A percentile compares a stretch with the other conserved stretches of the same genome.
These are phyloP conservation scores for Pulicaria dysenterica DNA, from an alignment of 129 eudicot species.

Conservation along the genomic window DNA sequence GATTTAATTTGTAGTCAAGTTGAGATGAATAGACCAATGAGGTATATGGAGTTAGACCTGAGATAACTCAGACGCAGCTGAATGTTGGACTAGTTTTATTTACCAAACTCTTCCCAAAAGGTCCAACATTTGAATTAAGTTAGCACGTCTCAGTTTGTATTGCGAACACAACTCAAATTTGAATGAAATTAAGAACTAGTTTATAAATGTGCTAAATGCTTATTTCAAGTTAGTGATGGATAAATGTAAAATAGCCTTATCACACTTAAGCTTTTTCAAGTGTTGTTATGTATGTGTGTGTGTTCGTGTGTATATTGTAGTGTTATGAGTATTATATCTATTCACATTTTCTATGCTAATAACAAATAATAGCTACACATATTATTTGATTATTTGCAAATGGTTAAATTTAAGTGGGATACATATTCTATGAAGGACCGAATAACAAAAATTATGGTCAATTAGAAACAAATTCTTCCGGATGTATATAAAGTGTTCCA, in stretches of 20 bases:
- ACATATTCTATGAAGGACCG: background rate
- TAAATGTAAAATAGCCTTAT: background rate
- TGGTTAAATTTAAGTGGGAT: constrained; percentile 8
- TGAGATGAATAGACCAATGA: background rate
- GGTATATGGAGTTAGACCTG: constrained; percentile 3
- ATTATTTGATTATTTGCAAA: constrained; percentile 5
- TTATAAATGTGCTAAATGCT: constrained; percentile 4
- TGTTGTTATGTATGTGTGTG: constrained; percentile 14
- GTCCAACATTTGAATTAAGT: background rate
- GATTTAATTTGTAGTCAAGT: background rate
- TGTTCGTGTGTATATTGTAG: background rate
- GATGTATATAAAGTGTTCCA: background rate
- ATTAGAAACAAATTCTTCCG: constrained; percentile 3
- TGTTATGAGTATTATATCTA: background rate
- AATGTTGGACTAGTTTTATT: background rate
- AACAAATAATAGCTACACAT: background rate
- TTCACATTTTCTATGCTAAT: background rate
- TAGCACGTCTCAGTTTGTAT: constrained; percentile 1
- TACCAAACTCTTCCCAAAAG: background rate
- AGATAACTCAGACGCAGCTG: background rate
- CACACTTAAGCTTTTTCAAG: background rate
- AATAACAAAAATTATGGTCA: background rate
- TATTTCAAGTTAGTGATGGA: background rate
- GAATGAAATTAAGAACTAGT: background rate
- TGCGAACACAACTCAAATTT: background rate